Percentiles rank a stretch among this genome's conserved stretches.
These are phyloP conservation scores for Pilasporangium apinafurcum DNA, from an alignment of 352 stramenopile species.

Conservation along the genomic window DNA sequence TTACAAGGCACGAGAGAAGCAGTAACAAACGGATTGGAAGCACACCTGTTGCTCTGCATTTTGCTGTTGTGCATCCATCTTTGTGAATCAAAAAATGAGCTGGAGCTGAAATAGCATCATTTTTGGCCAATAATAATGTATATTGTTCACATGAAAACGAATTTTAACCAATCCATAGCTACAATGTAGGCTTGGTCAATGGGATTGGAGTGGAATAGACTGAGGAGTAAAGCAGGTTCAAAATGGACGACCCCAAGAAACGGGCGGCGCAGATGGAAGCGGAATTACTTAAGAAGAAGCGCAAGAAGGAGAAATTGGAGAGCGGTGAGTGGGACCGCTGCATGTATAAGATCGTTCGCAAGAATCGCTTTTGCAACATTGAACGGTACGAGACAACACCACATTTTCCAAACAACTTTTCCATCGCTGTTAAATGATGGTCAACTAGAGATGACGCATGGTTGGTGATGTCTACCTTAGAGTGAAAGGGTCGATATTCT, in stretches of 20 bases:
- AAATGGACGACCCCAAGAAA: not conserved
- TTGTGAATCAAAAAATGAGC: slow-evolving; percentile 4
- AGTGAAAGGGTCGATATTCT: slow-evolving; percentile 53
- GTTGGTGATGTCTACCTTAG: slow-evolving; percentile 13
- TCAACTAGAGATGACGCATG: slow-evolving; percentile 4
- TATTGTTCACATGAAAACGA: no score
- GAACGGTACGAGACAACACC: slow-evolving; percentile 53
- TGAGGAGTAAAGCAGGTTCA: slow-evolving; percentile 22
- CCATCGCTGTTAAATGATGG: not conserved
- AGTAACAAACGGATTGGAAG: not conserved
- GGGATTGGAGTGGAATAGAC: slow-evolving; percentile 16
- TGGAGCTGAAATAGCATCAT: not conserved
- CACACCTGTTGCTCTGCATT: slow-evolving; percentile 56
- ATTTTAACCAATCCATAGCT: slow-evolving; percentile 9
- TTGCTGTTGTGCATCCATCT: slow-evolving; percentile 14
- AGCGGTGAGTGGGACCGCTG: slow-evolving; percentile 64
- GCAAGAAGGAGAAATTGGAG: slow-evolving; percentile 39
- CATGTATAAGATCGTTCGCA: slow-evolving; percentile 74
- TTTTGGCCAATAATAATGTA: slow-evolving; percentile 24
- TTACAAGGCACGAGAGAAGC: not conserved
- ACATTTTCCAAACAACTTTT: no score
- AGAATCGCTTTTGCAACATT: slow-evolving; percentile 83
- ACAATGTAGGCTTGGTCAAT: not conserved
- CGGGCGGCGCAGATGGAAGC: not conserved
- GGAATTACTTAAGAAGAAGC: slow-evolving; percentile 27